Conservation (phyloP, 2,329 filamentous ascomycete genomes). For the Sarocladium oryzae region DNA sequence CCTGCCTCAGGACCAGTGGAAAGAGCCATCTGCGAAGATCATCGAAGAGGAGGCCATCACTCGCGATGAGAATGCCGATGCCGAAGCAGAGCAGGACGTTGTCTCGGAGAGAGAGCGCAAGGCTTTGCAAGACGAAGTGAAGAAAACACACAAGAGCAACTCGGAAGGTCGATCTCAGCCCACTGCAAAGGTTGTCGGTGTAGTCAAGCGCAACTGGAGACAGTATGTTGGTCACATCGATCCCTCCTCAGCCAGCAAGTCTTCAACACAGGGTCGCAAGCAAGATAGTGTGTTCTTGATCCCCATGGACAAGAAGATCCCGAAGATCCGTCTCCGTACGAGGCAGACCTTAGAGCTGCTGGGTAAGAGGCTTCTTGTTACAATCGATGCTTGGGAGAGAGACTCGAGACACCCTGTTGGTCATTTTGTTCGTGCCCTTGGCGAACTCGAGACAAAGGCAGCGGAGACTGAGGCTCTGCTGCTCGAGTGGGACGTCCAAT, state of each 20-base stretch:
- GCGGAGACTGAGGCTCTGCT: constrained; percentile 88
- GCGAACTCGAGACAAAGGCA: constrained; percentile 93
- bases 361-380: constrained; percentile 86
- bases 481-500: constrained; percentile 95
- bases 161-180: constrained; percentile 77
- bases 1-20: constrained; percentile 92
- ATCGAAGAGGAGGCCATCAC: constrained; percentile 90
- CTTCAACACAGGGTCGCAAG: constrained; percentile 68
- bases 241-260: constrained; percentile 70
- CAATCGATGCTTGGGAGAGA: constrained; percentile 91
- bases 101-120: constrained; percentile 82
- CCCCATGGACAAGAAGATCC: constrained; percentile 96
- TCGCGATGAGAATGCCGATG: constrained; percentile 88
- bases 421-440: constrained; percentile 88
- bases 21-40: constrained; percentile 89
- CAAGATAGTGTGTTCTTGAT: constrained; percentile 93
- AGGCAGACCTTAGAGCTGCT: constrained; percentile 82
- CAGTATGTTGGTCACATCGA: constrained; percentile 97
- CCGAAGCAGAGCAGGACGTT: constrained; percentile 67
- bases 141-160: constrained; percentile 69
- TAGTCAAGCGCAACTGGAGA: constrained; percentile 94
- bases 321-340: constrained; percentile 90
- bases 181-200: constrained; percentile 84
- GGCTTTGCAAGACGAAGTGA: constrained; percentile 87
- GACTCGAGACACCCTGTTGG: constrained; percentile 89